Evolutionary conservation across 352 stramenopile genomes (phyloP).

Genomic region (Globisporangium orthogonon): DNA sequence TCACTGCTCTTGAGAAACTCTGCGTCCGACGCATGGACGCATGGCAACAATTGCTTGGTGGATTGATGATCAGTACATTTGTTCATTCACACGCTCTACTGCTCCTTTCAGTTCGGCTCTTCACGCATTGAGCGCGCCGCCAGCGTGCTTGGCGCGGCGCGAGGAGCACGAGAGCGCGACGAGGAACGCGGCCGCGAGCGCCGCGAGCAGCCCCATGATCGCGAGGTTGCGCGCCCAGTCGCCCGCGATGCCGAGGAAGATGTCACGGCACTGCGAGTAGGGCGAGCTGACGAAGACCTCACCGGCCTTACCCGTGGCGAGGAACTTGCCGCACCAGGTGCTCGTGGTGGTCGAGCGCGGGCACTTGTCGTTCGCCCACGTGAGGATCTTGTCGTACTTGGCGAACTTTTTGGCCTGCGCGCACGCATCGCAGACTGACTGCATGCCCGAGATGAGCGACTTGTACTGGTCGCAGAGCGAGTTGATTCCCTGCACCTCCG

Average conservation of each 20-base stretch:
- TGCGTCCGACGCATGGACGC: too few species aligned
- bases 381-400: conserved; percentile 66
- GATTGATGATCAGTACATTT: neutral
- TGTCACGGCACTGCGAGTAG: conserved; percentile 63
- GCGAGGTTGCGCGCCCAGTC: conserved; percentile 57
- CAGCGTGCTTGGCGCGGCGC: conserved; percentile 25
- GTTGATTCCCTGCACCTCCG: conserved; percentile 52
- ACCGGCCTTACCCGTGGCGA: conserved; percentile 30
- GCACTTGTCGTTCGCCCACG: conserved; percentile 78
- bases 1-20: too few species aligned
- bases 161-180: conserved; percentile 57
- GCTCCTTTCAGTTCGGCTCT: neutral
- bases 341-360: conserved; percentile 42
- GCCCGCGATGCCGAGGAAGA: conserved; percentile 58
- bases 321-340: conserved; percentile 56
- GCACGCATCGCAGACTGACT: conserved; percentile 47
- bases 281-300: conserved; percentile 57
- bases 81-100: too few species aligned
- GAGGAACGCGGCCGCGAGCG: conserved; percentile 42
- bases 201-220: conserved; percentile 41
- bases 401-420: conserved; percentile 40
- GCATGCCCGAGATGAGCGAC: conserved; percentile 23
- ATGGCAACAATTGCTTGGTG: too few species aligned
- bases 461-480: conserved; percentile 47
- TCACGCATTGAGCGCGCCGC: conserved; percentile 2